Conservation (phyloP, 1,139 yeast genomes). For the Scheffersomyces stambukii region DNA sequence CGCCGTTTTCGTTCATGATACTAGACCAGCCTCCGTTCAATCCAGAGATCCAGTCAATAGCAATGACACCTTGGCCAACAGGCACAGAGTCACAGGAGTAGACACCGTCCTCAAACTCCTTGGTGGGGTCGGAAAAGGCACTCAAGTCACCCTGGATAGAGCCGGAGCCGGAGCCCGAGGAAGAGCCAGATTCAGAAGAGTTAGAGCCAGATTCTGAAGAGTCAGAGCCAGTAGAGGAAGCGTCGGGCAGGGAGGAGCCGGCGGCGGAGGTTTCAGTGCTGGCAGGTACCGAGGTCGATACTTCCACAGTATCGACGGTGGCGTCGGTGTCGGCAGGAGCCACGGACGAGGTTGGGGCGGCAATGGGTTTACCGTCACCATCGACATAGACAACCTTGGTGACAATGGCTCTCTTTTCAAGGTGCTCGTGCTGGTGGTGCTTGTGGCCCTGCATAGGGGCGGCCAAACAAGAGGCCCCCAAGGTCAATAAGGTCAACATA, state of each 20-base stretch:
- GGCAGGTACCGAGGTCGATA: constrained; percentile 5
- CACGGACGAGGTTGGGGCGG: constrained; percentile 11
- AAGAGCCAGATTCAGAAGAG: constrained; percentile 13
- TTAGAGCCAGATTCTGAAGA: constrained; percentile 18
- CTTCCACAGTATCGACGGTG: background rate
- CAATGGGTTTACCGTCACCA: constrained; percentile 51
- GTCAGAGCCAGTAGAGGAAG: constrained; percentile 15
- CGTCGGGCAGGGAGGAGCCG: constrained; percentile 17
- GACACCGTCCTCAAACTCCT: constrained; percentile 59
- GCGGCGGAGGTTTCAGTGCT: constrained; percentile 12
- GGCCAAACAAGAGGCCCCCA: constrained; percentile 22
- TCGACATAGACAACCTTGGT: constrained; percentile 82
- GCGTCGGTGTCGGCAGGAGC: constrained; percentile 8
- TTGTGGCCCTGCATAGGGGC: constrained; percentile 31
- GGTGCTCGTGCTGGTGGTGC: constrained; percentile 39
- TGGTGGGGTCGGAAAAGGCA: constrained; percentile 48
- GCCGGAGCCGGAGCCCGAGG: constrained; percentile 24
- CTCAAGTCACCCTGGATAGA: constrained; percentile 57
- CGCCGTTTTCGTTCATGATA: constrained; percentile 58
- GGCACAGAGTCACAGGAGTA: constrained; percentile 60
- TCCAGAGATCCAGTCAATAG: constrained; percentile 51
- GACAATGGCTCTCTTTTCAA: constrained; percentile 64
- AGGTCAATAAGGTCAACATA: constrained; percentile 15
- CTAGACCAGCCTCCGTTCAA: constrained; percentile 71
- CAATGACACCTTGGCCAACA: constrained; percentile 69